Evolutionary conservation across 2,329 filamentous ascomycete species (phyloP).

Genomic region (Trichoderma sp.): DNA sequence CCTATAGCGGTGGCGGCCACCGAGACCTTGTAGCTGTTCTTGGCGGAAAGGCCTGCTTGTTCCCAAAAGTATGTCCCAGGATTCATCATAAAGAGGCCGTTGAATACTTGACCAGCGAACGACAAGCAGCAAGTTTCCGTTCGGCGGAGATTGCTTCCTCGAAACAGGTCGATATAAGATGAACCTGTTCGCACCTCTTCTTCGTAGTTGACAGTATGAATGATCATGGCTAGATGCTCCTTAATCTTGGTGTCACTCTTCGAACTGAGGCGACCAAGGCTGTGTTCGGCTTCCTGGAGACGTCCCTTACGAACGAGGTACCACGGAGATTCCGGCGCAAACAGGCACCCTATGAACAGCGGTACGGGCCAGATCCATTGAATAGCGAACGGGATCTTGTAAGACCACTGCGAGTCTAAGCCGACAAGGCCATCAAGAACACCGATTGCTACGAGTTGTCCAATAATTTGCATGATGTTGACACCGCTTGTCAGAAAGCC

Average conservation of each 20-base stretch:
- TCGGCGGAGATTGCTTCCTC: slow-evolving; percentile 48
- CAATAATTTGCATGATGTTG: slow-evolving; percentile 52
- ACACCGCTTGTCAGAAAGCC: slow-evolving; percentile 49
- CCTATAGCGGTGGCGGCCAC: slow-evolving; percentile 22
- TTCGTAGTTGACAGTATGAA: slow-evolving; percentile 48
- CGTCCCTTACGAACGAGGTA: slow-evolving; percentile 21
- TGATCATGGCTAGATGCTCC: slow-evolving; percentile 43
- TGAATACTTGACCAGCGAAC: slow-evolving; percentile 19
- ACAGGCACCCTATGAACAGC: slow-evolving; percentile 43
- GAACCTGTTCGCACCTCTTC: slow-evolving; percentile 41
- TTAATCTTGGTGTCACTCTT: slow-evolving; percentile 16
- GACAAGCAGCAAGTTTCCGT: slow-evolving; percentile 51
- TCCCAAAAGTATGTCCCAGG: slow-evolving; percentile 25
- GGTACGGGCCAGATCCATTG: slow-evolving; percentile 54
- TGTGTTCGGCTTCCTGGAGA: slow-evolving; percentile 13
- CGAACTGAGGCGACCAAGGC: slow-evolving; percentile 12
- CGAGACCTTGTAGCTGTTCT: slow-evolving; percentile 22
- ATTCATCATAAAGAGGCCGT: slow-evolving; percentile 23
- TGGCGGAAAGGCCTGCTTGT: slow-evolving; percentile 15
- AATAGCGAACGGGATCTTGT: slow-evolving; percentile 51
- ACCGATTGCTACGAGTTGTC: slow-evolving; percentile 48
- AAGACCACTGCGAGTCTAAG: slow-evolving; percentile 47
- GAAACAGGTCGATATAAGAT: slow-evolving; percentile 49
- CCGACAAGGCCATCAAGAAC: slow-evolving; percentile 35
- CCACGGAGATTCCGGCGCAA: slow-evolving; percentile 46